Percentiles rank a stretch among this genome's conserved stretches.
phyloP scores from a whole-genome alignment of 164 flowering plant species.

The Berberis thunbergii region DNA sequence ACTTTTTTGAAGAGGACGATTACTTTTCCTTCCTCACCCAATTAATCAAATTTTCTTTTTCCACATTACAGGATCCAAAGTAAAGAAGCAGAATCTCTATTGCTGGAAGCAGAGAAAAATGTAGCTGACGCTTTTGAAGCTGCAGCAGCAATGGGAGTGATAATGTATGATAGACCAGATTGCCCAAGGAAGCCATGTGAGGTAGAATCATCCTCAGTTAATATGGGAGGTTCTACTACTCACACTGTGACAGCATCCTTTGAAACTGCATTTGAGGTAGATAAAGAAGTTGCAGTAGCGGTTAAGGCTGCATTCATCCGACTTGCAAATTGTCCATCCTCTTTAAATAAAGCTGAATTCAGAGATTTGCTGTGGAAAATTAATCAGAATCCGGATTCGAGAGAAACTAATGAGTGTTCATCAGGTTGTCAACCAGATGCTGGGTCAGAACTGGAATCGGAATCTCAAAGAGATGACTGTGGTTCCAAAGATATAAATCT shows the following conservation, averaged over 20 bases:
- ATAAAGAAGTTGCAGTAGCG: conserved; percentile 84
- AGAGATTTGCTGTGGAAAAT: conserved; percentile 53
- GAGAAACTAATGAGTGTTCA: conserved; percentile 27
- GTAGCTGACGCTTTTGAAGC: conserved; percentile 77
- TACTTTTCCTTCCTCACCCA: background rate
- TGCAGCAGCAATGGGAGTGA: conserved; percentile 69
- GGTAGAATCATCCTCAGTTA: conserved; percentile 43
- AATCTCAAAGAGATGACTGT: conserved; percentile 6
- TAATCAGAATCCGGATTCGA: conserved; percentile 60
- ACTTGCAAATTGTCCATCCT: conserved; percentile 48
- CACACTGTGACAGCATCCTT: conserved; percentile 73
- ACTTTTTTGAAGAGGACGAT: background rate
- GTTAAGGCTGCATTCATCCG: conserved; percentile 68
- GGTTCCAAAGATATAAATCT: background rate
- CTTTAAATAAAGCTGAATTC: conserved; percentile 50
- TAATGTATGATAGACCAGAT: conserved; percentile 70
- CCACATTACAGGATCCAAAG: conserved; percentile 51
- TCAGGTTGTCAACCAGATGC: conserved; percentile 51
- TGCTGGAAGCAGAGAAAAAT: conserved; percentile 51
- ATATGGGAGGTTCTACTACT: conserved; percentile 49
- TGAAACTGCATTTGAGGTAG: conserved; percentile 90
- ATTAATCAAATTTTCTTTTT: background rate
- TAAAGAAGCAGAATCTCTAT: conserved; percentile 62
- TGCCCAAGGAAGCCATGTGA: conserved; percentile 40
- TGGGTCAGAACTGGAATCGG: conserved; percentile 30